Evolutionary conservation across 306 rosid genomes (phyloP).

Genomic region (Begonia fuchsioides): DNA sequence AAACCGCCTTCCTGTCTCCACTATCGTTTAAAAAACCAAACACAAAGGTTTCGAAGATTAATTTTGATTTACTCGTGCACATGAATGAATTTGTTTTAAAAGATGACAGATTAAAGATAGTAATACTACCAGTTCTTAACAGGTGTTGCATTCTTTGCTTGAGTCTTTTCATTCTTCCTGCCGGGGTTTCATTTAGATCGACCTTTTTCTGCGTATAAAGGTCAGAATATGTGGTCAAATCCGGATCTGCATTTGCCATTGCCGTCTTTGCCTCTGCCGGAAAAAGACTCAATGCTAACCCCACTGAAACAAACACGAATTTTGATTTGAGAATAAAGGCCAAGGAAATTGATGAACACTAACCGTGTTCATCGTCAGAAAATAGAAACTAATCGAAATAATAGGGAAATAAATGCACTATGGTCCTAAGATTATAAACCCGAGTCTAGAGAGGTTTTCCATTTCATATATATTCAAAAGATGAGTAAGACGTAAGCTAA

Average conservation of each 20-base stretch:
- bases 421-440: too few species aligned
- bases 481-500: too few species aligned
- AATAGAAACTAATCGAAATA: too few species aligned
- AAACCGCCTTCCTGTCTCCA: slow-evolving; percentile 68
- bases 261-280: slow-evolving; percentile 89
- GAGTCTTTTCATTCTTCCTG: slow-evolving; percentile 41
- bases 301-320: slow-evolving; percentile 37
- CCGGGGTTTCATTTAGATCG: slow-evolving; percentile 71
- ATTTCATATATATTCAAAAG: too few species aligned
- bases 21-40: slow-evolving; percentile 23
- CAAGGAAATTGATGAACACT: too few species aligned
- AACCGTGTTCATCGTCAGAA: too few species aligned
- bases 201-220: slow-evolving; percentile 34
- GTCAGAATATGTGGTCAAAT: slow-evolving; percentile 18
- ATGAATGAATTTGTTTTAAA: too few species aligned
- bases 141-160: slow-evolving; percentile 46
- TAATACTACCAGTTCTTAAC: slow-evolving; percentile 57
- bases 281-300: slow-evolving; percentile 51
- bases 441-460: too few species aligned
- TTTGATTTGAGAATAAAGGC: slow-evolving; percentile 7
- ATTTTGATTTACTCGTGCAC: too few species aligned
- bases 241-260: slow-evolving; percentile 56
- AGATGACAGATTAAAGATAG: not conserved
- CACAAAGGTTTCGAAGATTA: too few species aligned
- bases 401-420: too few species aligned